phyloP scores from a whole-genome alignment of 441 rosid species.

The Mallotus repandus region DNA sequence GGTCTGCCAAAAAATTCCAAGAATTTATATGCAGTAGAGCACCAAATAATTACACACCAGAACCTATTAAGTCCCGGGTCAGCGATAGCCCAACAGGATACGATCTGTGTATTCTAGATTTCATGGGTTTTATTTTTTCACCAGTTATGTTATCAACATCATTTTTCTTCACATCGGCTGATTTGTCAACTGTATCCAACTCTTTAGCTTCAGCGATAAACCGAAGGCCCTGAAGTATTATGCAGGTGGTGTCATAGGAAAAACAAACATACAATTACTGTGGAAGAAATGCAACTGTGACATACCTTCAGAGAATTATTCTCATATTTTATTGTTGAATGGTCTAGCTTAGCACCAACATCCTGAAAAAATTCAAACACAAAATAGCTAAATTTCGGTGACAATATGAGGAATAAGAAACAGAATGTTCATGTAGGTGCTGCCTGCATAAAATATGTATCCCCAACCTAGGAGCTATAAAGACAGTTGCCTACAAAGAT shows the following conservation, averaged over 20 bases:
- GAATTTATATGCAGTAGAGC: neutral
- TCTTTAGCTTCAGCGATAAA: conserved; percentile 55
- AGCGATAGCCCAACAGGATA: conserved; percentile 65
- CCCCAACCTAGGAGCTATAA: no score
- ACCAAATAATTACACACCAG: conserved; percentile 23
- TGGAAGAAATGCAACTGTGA: neutral
- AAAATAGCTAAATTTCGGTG: conserved; percentile 8
- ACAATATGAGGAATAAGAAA: neutral
- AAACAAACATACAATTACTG: conserved; percentile 1
- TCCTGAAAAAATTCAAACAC: conserved; percentile 31
- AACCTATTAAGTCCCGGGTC: conserved; percentile 32
- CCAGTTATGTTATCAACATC: conserved; percentile 22
- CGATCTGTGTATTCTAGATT: conserved; percentile 64
- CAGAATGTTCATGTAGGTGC: neutral
- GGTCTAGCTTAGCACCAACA: conserved; percentile 43
- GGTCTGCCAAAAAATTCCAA: neutral
- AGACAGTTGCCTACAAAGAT: no score
- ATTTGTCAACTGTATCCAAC: conserved; percentile 23
- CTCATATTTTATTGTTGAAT: conserved; percentile 42
- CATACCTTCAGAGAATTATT: conserved; percentile 55
- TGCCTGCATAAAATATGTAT: no score
- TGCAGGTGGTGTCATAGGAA: conserved; percentile 7
- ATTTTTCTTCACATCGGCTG: conserved; percentile 22
- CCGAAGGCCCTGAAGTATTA: conserved; percentile 65
- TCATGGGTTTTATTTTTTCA: conserved; percentile 27